Conservation (phyloP, 768 basidiomycete species). For the Dictyophora rubrovolvata region DNA sequence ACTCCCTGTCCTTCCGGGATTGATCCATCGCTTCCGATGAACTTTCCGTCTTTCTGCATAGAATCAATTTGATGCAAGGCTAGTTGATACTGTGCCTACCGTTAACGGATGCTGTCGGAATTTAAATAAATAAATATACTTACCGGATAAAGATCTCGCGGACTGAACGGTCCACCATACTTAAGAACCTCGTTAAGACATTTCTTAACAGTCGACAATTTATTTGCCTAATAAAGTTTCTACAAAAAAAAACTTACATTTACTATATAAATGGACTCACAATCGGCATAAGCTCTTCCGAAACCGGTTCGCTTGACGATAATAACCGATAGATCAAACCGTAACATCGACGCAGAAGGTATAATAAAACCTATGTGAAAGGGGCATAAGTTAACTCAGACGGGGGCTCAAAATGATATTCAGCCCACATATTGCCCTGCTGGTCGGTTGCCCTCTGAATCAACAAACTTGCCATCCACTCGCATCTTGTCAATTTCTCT, state of each 20-base stretch:
- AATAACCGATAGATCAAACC: constrained; percentile 90
- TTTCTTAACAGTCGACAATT: constrained; percentile 92
- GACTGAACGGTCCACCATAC: constrained; percentile 86
- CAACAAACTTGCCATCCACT: constrained; percentile 94
- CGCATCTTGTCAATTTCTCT: constrained; percentile 97
- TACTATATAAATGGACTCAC: constrained; percentile 34
- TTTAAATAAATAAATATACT: constrained; percentile 19
- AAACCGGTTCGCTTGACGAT: constrained; percentile 93
- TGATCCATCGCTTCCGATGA: constrained; percentile 75
- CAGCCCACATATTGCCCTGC: constrained; percentile 83
- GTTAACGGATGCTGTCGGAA: background rate
- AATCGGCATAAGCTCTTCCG: constrained; percentile 95
- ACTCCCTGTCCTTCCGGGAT: constrained; percentile 96
- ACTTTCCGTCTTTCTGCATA: constrained; percentile 87
- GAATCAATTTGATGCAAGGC: constrained; percentile 93
- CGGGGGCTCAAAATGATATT: background rate
- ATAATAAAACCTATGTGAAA: constrained; percentile 67
- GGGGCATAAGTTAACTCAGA: background rate
- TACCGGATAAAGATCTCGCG: constrained; percentile 90
- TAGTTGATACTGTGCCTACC: constrained; percentile 64
- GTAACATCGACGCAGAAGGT: constrained; percentile 89
- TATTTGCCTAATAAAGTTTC: constrained; percentile 65
- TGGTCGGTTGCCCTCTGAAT: constrained; percentile 84
- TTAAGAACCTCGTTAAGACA: constrained; percentile 93
- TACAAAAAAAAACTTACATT: background rate